phyloP scores from a whole-genome alignment of 352 stramenopile genomes.

The Globisporangium irregulare region DNA sequence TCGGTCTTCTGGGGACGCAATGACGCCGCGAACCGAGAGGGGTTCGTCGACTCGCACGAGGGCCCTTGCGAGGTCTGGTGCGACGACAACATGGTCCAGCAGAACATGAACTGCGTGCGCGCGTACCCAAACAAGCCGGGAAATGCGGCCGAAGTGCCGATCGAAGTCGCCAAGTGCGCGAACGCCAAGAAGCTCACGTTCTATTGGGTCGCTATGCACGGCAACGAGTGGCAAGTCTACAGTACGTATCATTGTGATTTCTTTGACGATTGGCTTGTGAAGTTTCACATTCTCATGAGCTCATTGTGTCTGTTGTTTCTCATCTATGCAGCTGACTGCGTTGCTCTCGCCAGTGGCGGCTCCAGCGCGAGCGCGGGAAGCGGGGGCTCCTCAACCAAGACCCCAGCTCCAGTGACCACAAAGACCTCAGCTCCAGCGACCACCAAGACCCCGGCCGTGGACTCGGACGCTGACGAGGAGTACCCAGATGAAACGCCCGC shows the following conservation, averaged over 20 bases:
- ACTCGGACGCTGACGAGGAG: slow-evolving; percentile 5
- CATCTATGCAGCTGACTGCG: slow-evolving; percentile 22
- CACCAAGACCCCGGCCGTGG: neutral
- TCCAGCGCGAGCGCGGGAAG: neutral
- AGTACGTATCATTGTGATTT: slow-evolving; percentile 12
- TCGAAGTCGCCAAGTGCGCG: slow-evolving; percentile 33
- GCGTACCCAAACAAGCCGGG: slow-evolving; percentile 31
- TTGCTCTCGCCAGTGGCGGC: slow-evolving; percentile 6
- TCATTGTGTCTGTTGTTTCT: slow-evolving; percentile 1
- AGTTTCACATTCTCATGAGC: too few relatives aligned
- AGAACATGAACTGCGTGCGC: slow-evolving; percentile 35
- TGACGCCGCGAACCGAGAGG: slow-evolving; percentile 19
- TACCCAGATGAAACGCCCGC: neutral
- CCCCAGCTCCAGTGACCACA: neutral
- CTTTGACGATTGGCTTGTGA: neutral
- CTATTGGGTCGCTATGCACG: slow-evolving; percentile 56
- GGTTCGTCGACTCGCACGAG: slow-evolving; percentile 36
- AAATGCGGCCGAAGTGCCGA: slow-evolving; percentile 27
- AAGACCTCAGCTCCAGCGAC: slow-evolving; percentile 5
- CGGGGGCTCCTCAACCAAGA: neutral
- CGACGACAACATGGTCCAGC: slow-evolving; percentile 35
- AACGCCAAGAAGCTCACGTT: slow-evolving; percentile 39
- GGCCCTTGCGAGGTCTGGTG: slow-evolving; percentile 50
- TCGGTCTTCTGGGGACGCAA: slow-evolving; percentile 35
- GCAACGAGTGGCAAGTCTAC: slow-evolving; percentile 57